Evolutionary conservation across 2,329 filamentous ascomycete genomes (phyloP).

Genomic region (Pseudocercospora cruenta): DNA sequence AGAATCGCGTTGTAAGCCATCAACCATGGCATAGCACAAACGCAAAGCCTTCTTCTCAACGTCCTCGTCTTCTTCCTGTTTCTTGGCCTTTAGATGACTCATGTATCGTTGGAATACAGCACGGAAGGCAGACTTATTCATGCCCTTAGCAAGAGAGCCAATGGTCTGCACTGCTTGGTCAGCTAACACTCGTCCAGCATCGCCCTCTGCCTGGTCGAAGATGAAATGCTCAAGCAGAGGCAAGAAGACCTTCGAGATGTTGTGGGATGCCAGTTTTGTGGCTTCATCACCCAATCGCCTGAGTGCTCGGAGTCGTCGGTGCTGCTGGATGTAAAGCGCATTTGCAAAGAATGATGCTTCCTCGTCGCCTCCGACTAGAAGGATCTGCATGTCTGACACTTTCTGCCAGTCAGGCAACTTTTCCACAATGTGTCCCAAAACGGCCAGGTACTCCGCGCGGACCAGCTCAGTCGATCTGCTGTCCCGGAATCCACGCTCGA

Average conservation of each 20-base stretch:
- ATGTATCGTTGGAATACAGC: slow-evolving; percentile 83
- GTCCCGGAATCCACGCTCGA: slow-evolving; percentile 73
- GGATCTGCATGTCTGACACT: slow-evolving; percentile 71
- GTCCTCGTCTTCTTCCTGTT: slow-evolving; percentile 52
- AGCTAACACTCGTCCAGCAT: slow-evolving; percentile 75
- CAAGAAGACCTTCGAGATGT: slow-evolving; percentile 83
- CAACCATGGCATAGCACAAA: slow-evolving; percentile 78
- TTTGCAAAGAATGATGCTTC: slow-evolving; percentile 90
- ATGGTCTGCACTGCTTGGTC: slow-evolving; percentile 85
- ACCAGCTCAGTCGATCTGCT: slow-evolving; percentile 75
- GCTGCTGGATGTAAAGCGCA: slow-evolving; percentile 84
- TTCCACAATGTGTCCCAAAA: slow-evolving; percentile 78
- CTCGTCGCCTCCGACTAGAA: slow-evolving; percentile 74
- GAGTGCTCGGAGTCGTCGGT: slow-evolving; percentile 81
- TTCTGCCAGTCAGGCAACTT: slow-evolving; percentile 70
- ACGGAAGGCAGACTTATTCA: slow-evolving; percentile 91
- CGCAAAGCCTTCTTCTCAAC: slow-evolving; percentile 84
- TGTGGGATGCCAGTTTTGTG: slow-evolving; percentile 69
- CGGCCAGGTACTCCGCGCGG: slow-evolving; percentile 76
- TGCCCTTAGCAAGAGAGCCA: slow-evolving; percentile 69
- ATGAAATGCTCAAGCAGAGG: slow-evolving; percentile 94
- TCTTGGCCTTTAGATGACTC: slow-evolving; percentile 73
- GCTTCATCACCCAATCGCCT: slow-evolving; percentile 74
- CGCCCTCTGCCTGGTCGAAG: slow-evolving; percentile 80
- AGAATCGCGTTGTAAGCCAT: slow-evolving; percentile 63